phyloP scores from a whole-genome alignment of 2,329 filamentous ascomycete genomes.

The Penicillium sp. region DNA sequence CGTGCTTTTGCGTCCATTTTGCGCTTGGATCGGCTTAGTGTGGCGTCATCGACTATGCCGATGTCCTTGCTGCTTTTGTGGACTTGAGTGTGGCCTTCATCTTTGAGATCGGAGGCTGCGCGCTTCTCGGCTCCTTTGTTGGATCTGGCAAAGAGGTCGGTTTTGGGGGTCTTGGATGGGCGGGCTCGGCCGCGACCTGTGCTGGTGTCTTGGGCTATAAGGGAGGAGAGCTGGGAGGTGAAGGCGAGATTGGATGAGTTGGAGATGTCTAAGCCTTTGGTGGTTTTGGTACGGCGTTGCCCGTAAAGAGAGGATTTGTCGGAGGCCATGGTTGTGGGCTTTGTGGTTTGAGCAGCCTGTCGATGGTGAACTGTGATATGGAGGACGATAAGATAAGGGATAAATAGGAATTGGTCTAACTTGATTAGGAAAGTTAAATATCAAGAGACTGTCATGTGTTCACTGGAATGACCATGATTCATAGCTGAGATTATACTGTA shows the following conservation, averaged over 20 bases:
- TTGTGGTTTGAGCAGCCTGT: background rate
- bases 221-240: constrained; percentile 78
- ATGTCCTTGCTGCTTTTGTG: constrained; percentile 62
- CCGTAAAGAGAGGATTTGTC: constrained; percentile 65
- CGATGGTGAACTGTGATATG: background rate
- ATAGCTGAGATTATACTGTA: too few relatives aligned
- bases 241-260: constrained; percentile 77
- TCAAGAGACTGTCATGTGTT: background rate
- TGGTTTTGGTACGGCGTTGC: constrained; percentile 66
- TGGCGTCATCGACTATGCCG: constrained; percentile 58
- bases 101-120: constrained; percentile 56
- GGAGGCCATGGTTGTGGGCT: constrained; percentile 11
- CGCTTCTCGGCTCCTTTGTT: constrained; percentile 64
- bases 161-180: constrained; percentile 55
- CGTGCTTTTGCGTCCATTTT: constrained; percentile 89
- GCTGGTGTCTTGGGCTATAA: constrained; percentile 61
- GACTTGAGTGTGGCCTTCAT: constrained; percentile 57
- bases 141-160: constrained; percentile 67
- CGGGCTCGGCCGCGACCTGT: constrained; percentile 44
- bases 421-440: background rate
- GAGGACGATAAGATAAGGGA: background rate
- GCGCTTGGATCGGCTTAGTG: constrained; percentile 66
- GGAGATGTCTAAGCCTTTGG: constrained; percentile 50
- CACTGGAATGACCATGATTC: too few relatives aligned
- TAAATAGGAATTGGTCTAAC: background rate